These are phyloP conservation scores for Hypomyces perniciosus DNA, from an alignment of 2,329 filamentous ascomycete species.

Conservation along the genomic window DNA sequence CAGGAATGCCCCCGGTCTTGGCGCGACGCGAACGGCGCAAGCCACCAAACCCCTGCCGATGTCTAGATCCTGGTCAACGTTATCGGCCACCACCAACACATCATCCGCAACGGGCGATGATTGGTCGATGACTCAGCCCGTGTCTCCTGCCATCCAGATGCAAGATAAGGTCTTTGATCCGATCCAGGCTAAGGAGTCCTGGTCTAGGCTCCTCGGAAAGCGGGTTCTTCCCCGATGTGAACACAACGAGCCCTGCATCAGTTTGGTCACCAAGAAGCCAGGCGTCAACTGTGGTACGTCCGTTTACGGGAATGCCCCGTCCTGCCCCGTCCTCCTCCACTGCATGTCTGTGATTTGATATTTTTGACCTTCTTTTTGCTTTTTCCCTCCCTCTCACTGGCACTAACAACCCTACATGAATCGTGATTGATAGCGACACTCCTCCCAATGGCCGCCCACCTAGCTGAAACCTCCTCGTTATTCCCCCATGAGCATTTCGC, in stretches of 20 bases:
- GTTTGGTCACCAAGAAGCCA: constrained; percentile 77
- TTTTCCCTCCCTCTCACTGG: background rate
- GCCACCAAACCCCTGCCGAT: background rate
- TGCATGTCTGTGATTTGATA: background rate
- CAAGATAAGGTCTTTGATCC: constrained; percentile 55
- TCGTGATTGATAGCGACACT: no score
- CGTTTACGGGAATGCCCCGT: background rate
- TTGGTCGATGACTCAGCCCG: background rate
- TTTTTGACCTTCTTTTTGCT: background rate
- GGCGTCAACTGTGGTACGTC: constrained; percentile 69
- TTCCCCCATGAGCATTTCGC: background rate
- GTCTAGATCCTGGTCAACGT: background rate
- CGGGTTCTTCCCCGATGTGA: constrained; percentile 74
- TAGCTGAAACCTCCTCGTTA: background rate
- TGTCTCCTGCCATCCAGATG: background rate
- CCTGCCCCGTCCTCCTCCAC: no score
- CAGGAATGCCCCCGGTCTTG: constrained; percentile 10
- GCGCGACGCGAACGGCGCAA: constrained; percentile 1
- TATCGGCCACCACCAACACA: background rate
- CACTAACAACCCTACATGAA: no score
- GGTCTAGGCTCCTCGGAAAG: constrained; percentile 77
- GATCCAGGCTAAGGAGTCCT: constrained; percentile 70
- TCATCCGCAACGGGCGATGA: background rate
- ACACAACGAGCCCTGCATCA: constrained; percentile 82
- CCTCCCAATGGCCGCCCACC: no score